Evolutionary conservation across 768 basidiomycete genomes (phyloP), one percentile per base, ranked within the genome.

Genomic region (Mycena chlorophos): DNA sequence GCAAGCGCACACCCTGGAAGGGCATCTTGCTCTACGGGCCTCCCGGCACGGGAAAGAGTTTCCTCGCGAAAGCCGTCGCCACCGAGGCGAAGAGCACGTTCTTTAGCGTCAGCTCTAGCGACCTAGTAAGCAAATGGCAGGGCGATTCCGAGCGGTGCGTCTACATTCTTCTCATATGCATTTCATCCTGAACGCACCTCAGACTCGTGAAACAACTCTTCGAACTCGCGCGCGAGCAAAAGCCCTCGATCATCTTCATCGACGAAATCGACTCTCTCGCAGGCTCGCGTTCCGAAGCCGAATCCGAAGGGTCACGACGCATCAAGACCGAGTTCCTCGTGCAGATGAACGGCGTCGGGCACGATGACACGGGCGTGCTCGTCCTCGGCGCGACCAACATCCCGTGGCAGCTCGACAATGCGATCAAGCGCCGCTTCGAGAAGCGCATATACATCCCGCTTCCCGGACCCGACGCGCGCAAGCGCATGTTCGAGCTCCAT

Each of bases 41-140:
- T 17, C 97, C 97, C 0, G 97, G 97, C 2, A 98, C 97, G 10
- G 97, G 97, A 14, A 99, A 99, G 75, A 91, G 88, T 39, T 98
- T 88, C 69, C 82, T 99, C 39, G 97, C 97, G 2, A 99, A 99
- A 71, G 97, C 97, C 0, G 97, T 99, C 22, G 97, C 97, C 17
- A 99, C 97, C 14, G 97, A 99, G 72, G 94, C 97, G 51, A 98
- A 98, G 76, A 94, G 94, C 71, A 98, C 96, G 8, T 99, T 99
- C 80, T 98, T 96, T 76, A 92, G 89, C 61, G 94, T 99, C 57
- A 93, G 90, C 66, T 94, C 91, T 22, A 88, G 87, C 69, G 97
- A 98, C 67, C 78, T 99, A 52, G 97, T 98, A 52, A 95, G 93
- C 71, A 99, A 98, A 71, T 99, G 97, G 97, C 97, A 98, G 76